Conservation (phyloP, 805 yeast species). For the Wickerhamomyces chambardii region DNA sequence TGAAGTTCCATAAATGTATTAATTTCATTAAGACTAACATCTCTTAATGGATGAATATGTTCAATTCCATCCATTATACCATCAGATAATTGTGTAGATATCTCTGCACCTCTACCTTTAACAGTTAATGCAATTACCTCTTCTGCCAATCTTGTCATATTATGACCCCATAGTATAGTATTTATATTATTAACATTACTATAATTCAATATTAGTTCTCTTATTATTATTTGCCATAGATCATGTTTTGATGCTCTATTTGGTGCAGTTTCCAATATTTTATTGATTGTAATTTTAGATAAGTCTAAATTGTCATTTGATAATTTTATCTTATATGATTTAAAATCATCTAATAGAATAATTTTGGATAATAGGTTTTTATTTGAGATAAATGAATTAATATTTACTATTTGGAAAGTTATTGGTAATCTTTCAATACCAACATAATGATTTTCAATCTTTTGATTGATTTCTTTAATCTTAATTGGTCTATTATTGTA, state of each 20-base stretch:
- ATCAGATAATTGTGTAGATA: constrained; percentile 44
- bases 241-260: constrained; percentile 63
- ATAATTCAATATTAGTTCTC: constrained; percentile 34
- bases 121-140: constrained; percentile 72
- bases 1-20: constrained; percentile 39
- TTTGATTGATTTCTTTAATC: constrained; percentile 3
- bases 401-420: constrained; percentile 28
- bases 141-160: constrained; percentile 79
- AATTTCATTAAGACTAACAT: constrained; percentile 63
- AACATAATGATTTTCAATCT: constrained; percentile 11
- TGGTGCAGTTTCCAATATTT: constrained; percentile 29
- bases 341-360: constrained; percentile 21
- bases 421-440: constrained; percentile 22
- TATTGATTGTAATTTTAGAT: constrained; percentile 12
- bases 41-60: constrained; percentile 65
- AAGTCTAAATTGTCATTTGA: constrained; percentile 5
- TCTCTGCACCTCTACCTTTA: constrained; percentile 74
- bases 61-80: constrained; percentile 28
- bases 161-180: constrained; percentile 66
- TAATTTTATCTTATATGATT: constrained; percentile 5
- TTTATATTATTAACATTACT: constrained; percentile 37
- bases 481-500: constrained; percentile 6
- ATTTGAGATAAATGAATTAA: constrained; percentile 29
- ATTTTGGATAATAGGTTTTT: constrained; percentile 19
- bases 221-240: constrained; percentile 35